These are phyloP conservation scores for Vitis rotundifolia DNA, from an alignment of 164 flowering plant genomes.

Conservation along the genomic window DNA sequence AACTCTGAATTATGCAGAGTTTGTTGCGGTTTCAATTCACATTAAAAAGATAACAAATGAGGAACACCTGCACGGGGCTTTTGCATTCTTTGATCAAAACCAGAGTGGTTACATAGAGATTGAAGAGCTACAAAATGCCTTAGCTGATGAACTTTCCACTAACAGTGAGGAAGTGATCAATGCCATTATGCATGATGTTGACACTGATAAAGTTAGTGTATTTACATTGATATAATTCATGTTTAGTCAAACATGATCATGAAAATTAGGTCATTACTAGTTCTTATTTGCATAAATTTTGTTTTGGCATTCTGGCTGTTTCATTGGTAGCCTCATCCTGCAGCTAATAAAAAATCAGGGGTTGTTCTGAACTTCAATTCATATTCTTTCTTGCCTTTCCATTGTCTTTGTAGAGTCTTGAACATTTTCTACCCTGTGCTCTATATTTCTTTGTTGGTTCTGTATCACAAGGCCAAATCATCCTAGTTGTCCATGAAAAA, in stretches of 20 bases:
- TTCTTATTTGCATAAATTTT: no score
- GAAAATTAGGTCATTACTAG: no score
- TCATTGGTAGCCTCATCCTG: no score
- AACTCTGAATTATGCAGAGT: constrained; percentile 55
- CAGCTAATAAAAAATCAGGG: no score
- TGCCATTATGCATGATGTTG: constrained; percentile 73
- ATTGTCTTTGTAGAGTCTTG: no score
- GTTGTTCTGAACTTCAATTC: no score
- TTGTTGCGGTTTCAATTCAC: constrained; percentile 62
- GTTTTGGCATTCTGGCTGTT: no score
- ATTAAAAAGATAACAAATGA: constrained; percentile 60
- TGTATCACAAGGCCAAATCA: no score
- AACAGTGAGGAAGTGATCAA: constrained; percentile 47
- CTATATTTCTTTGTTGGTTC: no score
- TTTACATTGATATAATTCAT: background rate
- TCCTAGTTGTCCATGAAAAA: no score
- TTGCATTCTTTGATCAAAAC: constrained; percentile 55
- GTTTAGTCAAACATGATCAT: background rate
- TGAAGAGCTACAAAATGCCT: constrained; percentile 52
- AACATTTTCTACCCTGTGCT: no score
- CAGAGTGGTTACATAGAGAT: constrained; percentile 62
- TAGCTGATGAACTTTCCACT: constrained; percentile 46
- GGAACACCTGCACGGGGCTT: constrained; percentile 70
- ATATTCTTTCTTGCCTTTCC: no score
- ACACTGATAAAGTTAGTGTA: constrained; percentile 61